Percentiles rank a stretch among this genome's conserved stretches.
phyloP scores from a whole-genome alignment of 306 rosid genomes.

The Castanea sativa region DNA sequence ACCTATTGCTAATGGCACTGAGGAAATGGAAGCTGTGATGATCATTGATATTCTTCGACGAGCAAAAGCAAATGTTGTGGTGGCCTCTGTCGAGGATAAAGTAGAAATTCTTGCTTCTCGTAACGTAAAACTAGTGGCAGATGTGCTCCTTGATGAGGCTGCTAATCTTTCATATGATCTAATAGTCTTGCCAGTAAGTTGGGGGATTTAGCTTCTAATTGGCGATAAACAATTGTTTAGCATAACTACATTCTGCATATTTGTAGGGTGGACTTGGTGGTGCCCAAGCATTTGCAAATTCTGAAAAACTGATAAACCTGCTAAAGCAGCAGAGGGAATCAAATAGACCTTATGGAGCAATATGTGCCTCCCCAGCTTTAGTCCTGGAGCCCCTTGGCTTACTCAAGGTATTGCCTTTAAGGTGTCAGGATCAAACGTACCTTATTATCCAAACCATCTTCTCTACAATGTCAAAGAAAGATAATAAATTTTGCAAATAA shows the following conservation, averaged over 20 bases:
- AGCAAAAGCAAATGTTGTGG: constrained; percentile 84
- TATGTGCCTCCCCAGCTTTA: constrained; percentile 93
- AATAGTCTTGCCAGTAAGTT: constrained; percentile 80
- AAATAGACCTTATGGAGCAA: constrained; percentile 83
- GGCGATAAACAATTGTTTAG: not conserved
- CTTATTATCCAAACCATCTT: not conserved
- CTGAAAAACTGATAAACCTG: constrained; percentile 64
- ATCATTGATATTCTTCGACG: constrained; percentile 74
- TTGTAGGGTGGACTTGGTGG: constrained; percentile 95
- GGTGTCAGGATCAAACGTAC: not conserved
- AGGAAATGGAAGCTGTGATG: constrained; percentile 94
- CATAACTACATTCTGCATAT: constrained; percentile 17
- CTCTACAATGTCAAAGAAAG: not conserved
- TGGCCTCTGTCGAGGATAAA: constrained; percentile 76
- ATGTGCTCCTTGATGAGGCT: constrained; percentile 75
- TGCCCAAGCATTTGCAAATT: constrained; percentile 83
- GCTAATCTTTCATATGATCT: constrained; percentile 68
- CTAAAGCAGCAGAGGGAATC: constrained; percentile 70
- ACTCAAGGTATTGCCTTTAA: constrained; percentile 57
- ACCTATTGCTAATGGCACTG: constrained; percentile 81
- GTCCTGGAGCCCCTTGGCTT: constrained; percentile 91
- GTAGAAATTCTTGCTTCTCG: constrained; percentile 73
- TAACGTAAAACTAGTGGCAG: constrained; percentile 79
- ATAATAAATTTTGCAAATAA: not conserved
- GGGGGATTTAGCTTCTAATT: not conserved